A percentile compares a stretch with the other conserved stretches of the same genome.
Evolutionary conservation across 345 rosid species (phyloP).

Genomic region (Bruguiera parviflora): DNA sequence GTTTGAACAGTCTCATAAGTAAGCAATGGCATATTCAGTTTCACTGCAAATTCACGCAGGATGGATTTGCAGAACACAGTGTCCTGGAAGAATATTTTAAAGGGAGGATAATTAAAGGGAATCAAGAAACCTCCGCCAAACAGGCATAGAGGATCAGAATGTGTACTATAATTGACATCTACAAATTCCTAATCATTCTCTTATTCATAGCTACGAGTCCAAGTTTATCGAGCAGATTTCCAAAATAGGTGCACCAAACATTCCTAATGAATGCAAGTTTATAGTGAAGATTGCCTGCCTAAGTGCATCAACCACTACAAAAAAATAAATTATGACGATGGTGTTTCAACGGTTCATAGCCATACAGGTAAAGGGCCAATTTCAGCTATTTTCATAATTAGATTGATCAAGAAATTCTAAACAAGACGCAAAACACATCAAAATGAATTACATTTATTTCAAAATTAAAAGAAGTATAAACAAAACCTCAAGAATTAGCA

Average conservation of each 20-base stretch:
- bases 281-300: too few species aligned
- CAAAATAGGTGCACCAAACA: too few species aligned
- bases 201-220: background rate
- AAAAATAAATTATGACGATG: too few species aligned
- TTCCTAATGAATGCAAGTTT: too few species aligned
- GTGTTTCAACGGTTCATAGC: too few species aligned
- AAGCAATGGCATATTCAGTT: constrained; percentile 30
- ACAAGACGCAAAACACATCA: background rate
- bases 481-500: constrained; percentile 34
- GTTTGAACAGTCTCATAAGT: constrained; percentile 25
- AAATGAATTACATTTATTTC: background rate
- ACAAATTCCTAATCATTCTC: background rate
- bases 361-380: too few species aligned
- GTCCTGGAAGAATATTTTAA: constrained; percentile 24
- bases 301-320: too few species aligned
- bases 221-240: too few species aligned
- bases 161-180: background rate
- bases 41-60: constrained; percentile 43
- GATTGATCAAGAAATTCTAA: too few species aligned
- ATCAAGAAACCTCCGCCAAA: background rate
- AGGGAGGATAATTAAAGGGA: background rate
- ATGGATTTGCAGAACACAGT: constrained; percentile 40
- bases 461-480: background rate
- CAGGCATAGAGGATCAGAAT: background rate
- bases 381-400: too few species aligned